Percentiles rank a stretch among this genome's conserved stretches.
Evolutionary conservation across 2,329 filamentous ascomycete species (phyloP).

Genomic region (Aspergillus fijiensis): DNA sequence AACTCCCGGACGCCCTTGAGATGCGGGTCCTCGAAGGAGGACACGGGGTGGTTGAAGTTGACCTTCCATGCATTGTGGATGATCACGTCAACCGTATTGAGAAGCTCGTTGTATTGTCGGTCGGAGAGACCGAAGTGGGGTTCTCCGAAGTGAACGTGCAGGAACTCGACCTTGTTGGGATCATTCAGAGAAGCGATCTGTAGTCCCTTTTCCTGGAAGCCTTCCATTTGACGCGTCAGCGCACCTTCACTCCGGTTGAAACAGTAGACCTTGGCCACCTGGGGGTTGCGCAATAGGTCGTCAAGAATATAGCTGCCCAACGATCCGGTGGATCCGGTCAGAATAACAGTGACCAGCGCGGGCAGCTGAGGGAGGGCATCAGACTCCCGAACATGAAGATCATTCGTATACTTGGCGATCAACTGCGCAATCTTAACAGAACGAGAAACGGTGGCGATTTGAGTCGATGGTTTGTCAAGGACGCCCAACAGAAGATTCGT

Average conservation of each 20-base stretch:
- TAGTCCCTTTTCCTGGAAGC: slow-evolving; percentile 40
- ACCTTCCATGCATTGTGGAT: slow-evolving; percentile 43
- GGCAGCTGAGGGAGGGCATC: not conserved
- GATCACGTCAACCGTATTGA: slow-evolving; percentile 26
- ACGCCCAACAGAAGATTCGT: not conserved
- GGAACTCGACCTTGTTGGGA: slow-evolving; percentile 38
- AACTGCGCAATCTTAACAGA: not conserved
- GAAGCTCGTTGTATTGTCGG: slow-evolving; percentile 19
- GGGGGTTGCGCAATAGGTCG: slow-evolving; percentile 30
- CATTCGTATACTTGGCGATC: slow-evolving; percentile 5
- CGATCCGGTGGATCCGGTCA: slow-evolving; percentile 53
- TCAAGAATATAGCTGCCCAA: slow-evolving; percentile 51
- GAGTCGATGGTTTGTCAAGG: not conserved
- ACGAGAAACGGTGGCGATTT: not conserved
- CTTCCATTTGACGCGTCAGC: slow-evolving; percentile 39
- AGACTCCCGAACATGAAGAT: not conserved
- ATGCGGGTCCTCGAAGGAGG: slow-evolving; percentile 32
- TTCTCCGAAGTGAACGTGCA: slow-evolving; percentile 24
- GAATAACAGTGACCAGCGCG: slow-evolving; percentile 22
- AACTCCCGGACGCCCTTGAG: slow-evolving; percentile 29
- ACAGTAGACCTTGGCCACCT: slow-evolving; percentile 47
- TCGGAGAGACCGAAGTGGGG: slow-evolving; percentile 26
- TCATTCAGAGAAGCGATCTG: slow-evolving; percentile 1
- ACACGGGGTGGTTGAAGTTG: slow-evolving; percentile 33
- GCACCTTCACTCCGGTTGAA: slow-evolving; percentile 48